Evolutionary conservation across 345 rosid genomes (phyloP).

Genomic region (Garcia nutans): DNA sequence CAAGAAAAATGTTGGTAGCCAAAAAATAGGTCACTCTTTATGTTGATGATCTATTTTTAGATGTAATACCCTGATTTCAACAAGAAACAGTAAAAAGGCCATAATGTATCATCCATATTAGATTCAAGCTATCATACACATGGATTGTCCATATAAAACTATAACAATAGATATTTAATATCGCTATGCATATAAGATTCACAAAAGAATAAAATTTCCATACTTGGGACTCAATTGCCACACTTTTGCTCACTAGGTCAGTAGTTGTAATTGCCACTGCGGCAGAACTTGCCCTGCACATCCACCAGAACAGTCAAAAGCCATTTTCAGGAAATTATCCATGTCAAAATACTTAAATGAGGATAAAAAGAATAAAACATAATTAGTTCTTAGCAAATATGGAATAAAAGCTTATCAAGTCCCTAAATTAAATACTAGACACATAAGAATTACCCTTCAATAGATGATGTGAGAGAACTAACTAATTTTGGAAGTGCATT

Average conservation of each 20-base stretch:
- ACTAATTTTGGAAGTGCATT: slow-evolving; percentile 73
- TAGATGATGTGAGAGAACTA: slow-evolving; percentile 55
- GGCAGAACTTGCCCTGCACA: slow-evolving; percentile 87
- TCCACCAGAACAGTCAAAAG: slow-evolving; percentile 15
- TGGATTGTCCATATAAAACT: background rate
- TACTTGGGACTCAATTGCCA: slow-evolving; percentile 81
- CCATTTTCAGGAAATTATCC: slow-evolving; percentile 1
- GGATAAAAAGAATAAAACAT: background rate
- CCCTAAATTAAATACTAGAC: slow-evolving; percentile 2
- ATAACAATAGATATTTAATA: background rate
- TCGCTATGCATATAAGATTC: background rate
- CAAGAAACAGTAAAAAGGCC: background rate
- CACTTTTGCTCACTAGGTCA: slow-evolving; percentile 96
- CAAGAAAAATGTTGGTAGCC: background rate
- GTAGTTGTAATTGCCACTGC: slow-evolving; percentile 97
- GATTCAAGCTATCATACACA: background rate
- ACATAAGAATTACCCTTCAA: slow-evolving; percentile 51
- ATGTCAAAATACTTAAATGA: background rate
- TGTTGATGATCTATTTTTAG: background rate
- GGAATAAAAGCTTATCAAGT: background rate
- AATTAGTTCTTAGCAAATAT: background rate
- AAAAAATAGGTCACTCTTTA: slow-evolving; percentile 2
- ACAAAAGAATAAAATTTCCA: slow-evolving; percentile 1
- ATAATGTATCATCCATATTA: background rate
- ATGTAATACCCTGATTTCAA: background rate